Evolutionary conservation across 2,329 filamentous ascomycete genomes (phyloP).

Genomic region (Fusarium sp.): DNA sequence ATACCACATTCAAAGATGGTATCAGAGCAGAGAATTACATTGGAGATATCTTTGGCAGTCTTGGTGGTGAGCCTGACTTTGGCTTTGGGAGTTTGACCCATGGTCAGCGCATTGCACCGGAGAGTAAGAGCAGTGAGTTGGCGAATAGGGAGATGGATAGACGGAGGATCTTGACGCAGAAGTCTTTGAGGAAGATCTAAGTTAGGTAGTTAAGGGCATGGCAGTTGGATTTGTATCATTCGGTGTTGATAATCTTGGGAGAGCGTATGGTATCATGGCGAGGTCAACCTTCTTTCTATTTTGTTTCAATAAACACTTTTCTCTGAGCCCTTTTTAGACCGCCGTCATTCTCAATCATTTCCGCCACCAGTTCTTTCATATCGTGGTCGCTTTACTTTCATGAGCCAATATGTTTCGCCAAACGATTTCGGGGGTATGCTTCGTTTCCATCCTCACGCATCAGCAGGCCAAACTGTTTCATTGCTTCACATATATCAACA

Average conservation of each 20-base stretch:
- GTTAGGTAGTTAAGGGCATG: no score
- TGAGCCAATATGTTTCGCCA: neutral
- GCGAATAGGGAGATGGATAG: slow-evolving; percentile 43
- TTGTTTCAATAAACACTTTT: neutral
- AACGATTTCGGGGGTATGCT: neutral
- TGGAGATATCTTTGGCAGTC: slow-evolving; percentile 74
- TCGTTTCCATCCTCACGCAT: neutral
- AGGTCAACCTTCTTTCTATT: neutral
- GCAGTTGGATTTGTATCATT: neutral
- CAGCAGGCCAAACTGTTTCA: neutral
- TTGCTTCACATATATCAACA: neutral
- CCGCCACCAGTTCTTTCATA: neutral
- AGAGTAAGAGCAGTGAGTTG: slow-evolving; percentile 26
- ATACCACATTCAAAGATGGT: slow-evolving; percentile 63
- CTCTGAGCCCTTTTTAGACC: neutral
- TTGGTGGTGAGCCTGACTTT: slow-evolving; percentile 72
- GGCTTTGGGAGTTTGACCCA: slow-evolving; percentile 60
- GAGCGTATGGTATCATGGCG: neutral
- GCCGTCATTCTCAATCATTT: neutral
- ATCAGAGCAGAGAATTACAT: slow-evolving; percentile 70
- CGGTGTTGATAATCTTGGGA: neutral
- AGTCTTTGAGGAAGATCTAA: slow-evolving; percentile 33
- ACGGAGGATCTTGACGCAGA: slow-evolving; percentile 36
- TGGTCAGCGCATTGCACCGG: slow-evolving; percentile 44
- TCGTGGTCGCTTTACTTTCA: neutral